These are phyloP conservation scores for Rhodotorula sp. DNA, from an alignment of 1,284 basidiomycete genomes.

Conservation along the genomic window DNA sequence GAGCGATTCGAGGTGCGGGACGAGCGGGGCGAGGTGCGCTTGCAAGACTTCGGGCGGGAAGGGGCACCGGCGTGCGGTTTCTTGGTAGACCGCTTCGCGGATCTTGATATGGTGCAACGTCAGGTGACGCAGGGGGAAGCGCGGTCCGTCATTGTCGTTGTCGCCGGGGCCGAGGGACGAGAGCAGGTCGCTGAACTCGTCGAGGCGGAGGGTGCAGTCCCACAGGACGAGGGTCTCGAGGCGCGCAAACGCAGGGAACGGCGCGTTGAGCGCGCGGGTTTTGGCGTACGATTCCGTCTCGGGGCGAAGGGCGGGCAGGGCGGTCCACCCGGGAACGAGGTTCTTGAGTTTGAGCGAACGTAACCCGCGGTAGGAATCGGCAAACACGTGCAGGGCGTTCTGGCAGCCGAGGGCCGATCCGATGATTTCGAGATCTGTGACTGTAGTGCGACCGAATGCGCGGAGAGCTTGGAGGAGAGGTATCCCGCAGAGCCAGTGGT, in stretches of 20 bases:
- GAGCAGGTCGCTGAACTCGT: slow-evolving; percentile 2
- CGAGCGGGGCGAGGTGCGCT: slow-evolving; percentile 5
- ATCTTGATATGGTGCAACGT: background rate
- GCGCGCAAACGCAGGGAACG: background rate
- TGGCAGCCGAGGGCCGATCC: background rate
- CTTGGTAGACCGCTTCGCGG: background rate
- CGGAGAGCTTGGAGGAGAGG: background rate
- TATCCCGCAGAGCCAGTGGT: background rate
- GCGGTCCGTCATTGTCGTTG: too few species aligned
- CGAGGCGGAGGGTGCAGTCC: background rate
- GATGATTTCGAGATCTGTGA: slow-evolving; percentile 6
- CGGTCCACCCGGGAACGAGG: slow-evolving; percentile 4
- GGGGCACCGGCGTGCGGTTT: background rate
- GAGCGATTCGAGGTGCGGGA: slow-evolving; percentile 13
- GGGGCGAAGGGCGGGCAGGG: background rate
- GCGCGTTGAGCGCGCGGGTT: too few species aligned
- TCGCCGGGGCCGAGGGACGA: slow-evolving; percentile 1
- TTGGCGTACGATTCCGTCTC: too few species aligned
- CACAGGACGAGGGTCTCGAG: slow-evolving; percentile 11
- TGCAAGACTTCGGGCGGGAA: background rate
- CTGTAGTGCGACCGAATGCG: background rate
- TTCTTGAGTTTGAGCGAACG: slow-evolving; percentile 3
- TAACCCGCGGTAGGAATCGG: background rate
- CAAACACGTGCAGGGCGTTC: background rate
- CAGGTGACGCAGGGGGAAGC: slow-evolving; percentile 4